Percentiles rank a stretch among this genome's conserved stretches.
phyloP scores from a whole-genome alignment of 2,329 filamentous ascomycete genomes.

The Chaetomium olivaceum region DNA sequence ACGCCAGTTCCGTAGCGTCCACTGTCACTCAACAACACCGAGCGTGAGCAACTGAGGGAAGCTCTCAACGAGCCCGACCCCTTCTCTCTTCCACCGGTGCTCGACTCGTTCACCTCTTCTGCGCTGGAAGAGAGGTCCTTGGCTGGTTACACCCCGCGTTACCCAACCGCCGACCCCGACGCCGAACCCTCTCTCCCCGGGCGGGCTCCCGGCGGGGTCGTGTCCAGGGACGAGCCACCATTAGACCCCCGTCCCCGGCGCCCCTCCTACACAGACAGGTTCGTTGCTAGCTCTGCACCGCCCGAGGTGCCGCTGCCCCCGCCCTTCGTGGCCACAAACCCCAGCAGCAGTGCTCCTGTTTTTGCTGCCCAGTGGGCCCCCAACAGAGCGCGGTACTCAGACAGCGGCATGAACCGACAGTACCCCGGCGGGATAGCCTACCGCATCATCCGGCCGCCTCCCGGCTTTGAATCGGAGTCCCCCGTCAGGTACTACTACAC shows the following conservation, averaged over 20 bases:
- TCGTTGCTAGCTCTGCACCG: not conserved
- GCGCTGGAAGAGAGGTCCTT: not conserved
- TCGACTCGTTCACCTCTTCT: not conserved
- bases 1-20: not conserved
- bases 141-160: too few species aligned
- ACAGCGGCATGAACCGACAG: not conserved
- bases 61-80: conserved; percentile 11
- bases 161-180: not conserved
- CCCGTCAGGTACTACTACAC: not conserved
- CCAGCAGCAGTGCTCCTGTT: not conserved
- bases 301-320: not conserved
- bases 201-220: not conserved
- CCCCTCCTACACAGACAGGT: not conserved
- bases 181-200: not conserved
- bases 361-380: not conserved
- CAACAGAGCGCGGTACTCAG: not conserved
- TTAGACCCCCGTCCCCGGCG: not conserved
- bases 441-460: not conserved
- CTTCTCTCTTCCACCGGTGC: not conserved
- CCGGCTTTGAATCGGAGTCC: not conserved
- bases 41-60: not conserved
- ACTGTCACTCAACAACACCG: not conserved
- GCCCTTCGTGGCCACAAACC: not conserved
- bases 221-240: not conserved
- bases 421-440: too few species aligned